phyloP scores from a whole-genome alignment of 129 eudicot genomes.

The Centella asiatica region DNA sequence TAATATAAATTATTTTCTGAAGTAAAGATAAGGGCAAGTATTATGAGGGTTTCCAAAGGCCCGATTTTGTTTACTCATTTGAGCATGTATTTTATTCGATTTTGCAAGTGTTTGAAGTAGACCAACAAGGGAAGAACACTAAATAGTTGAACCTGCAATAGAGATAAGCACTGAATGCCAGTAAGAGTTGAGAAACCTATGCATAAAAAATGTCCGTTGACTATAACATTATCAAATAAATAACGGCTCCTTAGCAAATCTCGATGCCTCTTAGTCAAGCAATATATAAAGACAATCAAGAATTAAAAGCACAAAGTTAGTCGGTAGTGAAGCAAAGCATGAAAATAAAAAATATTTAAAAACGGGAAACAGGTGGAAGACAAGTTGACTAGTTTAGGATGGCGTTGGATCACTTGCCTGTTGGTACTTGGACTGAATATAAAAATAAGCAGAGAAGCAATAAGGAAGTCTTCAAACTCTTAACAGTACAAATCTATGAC shows the following conservation, averaged over 20 bases:
- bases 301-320: not conserved
- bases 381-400: not conserved
- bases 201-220: not conserved
- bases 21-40: too few relatives aligned
- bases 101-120: not conserved
- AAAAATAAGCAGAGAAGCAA: not conserved
- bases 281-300: not conserved
- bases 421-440: not conserved
- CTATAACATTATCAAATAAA: not conserved
- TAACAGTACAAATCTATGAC: not conserved
- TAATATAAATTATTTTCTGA: too few relatives aligned
- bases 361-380: not conserved
- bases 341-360: not conserved
- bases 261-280: not conserved
- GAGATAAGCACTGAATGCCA: slow-evolving; percentile 4
- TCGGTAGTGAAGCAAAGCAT: not conserved
- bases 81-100: slow-evolving; percentile 1
- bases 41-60: not conserved
- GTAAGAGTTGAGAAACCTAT: not conserved
- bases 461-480: too few relatives aligned
- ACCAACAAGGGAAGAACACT: slow-evolving; percentile 2
- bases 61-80: not conserved
- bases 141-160: not conserved
- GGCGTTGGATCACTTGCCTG: not conserved
- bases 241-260: not conserved